Evolutionary conservation across 1,139 yeast genomes (phyloP), one percentile per base, ranked within the genome.

Genomic region (Hansenula lynferdii): DNA sequence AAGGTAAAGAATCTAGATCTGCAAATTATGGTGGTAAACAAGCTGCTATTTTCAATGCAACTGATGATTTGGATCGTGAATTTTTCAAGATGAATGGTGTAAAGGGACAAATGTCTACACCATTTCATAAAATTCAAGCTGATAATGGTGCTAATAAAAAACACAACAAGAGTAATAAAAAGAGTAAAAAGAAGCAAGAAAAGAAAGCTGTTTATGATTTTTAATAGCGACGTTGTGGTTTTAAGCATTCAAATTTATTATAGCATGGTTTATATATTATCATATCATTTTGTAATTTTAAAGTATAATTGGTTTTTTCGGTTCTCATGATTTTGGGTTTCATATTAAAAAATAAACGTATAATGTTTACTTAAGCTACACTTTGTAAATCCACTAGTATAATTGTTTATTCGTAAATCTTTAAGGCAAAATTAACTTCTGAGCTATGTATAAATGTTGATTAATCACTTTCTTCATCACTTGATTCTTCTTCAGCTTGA

Each of bases 11-110:
- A 35, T 69, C 72, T 4, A 59, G 61, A 39, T 59, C 68, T 12
- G 69, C 76, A 17, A 75, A 59, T 45, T 80, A 81, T 48, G 94
- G 92, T 62, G 94, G 94, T 61, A 80, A 76, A 48, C 89, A 82
- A 57, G 89, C 95, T 11, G 85, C 86, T 3, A 71, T 86, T 48
- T 79, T 75, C 48, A 80, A 81, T 60, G 84, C 85, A 15, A 84
- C 87, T 29, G 85, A 78, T 41, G 92, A 85, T 49, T 69, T 89
- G 48, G 97, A 89, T 59, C 72, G 77, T 34, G 96, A 87, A 47
- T 90, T 90, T 55, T 90, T 90, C 68, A 71, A 73, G 42, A 74
- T 80, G 79, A 73, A 72, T 42, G 66, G 64, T 21, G 77, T 82
- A 4, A 70, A 72, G 46, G 95, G 95, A 4, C 76, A 73, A 42